Evolutionary conservation across 177 flowering plant species (phyloP).

Genomic region (Telopea speciosissima): DNA sequence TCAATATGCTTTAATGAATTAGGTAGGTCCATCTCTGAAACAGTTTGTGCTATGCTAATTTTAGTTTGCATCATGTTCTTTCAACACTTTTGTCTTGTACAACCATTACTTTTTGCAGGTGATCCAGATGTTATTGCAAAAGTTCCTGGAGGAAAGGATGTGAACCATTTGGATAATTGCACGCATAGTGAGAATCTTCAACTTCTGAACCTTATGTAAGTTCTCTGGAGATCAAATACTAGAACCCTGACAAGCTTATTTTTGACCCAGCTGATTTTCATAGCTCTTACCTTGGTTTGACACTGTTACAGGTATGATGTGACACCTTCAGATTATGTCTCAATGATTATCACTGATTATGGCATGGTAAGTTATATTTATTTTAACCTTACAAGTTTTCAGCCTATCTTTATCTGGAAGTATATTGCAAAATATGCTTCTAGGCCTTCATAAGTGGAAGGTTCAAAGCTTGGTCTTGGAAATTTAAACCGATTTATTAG

Average conservation of each 20-base stretch:
- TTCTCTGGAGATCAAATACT: background rate
- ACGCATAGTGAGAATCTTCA: background rate
- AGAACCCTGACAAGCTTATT: background rate
- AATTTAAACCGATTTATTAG: too few relatives aligned
- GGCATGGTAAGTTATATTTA: constrained; percentile 33
- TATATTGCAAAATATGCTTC: background rate
- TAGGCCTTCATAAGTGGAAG: background rate
- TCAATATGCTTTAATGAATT: background rate
- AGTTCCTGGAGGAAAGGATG: background rate
- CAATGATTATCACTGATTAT: constrained; percentile 37
- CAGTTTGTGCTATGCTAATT: background rate
- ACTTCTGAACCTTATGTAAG: constrained; percentile 18
- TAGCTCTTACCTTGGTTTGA: background rate
- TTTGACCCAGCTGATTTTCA: background rate
- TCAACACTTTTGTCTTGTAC: background rate
- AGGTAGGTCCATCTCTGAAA: background rate
- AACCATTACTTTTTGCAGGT: background rate
- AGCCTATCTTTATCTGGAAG: background rate
- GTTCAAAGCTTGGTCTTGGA: background rate
- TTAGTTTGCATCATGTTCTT: background rate
- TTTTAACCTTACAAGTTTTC: background rate
- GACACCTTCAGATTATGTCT: constrained; percentile 36
- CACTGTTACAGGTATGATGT: constrained; percentile 31
- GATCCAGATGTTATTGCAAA: background rate
- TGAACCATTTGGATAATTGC: background rate